Percentiles rank a stretch among this genome's conserved stretches.
Evolutionary conservation across 2,329 filamentous ascomycete species (phyloP).

Genomic region (Verticillium dahliae): DNA sequence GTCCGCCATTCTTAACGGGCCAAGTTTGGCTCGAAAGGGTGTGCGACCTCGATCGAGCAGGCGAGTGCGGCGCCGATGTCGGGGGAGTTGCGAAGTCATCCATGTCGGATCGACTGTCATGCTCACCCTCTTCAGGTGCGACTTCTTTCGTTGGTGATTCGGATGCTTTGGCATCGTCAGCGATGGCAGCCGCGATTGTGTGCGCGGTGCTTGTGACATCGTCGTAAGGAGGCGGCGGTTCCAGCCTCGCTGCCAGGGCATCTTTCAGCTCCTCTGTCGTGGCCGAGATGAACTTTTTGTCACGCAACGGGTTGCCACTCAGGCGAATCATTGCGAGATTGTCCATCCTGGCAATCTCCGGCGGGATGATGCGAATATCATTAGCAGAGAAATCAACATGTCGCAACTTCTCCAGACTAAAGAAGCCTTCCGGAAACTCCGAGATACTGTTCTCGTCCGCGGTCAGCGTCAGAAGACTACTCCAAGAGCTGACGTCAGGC

Average conservation of each 20-base stretch:
- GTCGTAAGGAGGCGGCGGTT: constrained; percentile 42
- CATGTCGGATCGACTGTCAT: constrained; percentile 42
- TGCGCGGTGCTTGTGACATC: constrained; percentile 13
- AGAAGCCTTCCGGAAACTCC: constrained; percentile 70
- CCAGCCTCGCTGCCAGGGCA: constrained; percentile 59
- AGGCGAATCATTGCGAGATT: constrained; percentile 68
- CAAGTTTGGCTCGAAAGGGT: constrained; percentile 42
- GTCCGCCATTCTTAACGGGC: constrained; percentile 51
- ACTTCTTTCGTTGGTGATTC: constrained; percentile 6
- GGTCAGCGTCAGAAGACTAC: constrained; percentile 63
- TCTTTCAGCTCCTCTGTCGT: constrained; percentile 75
- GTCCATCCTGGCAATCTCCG: constrained; percentile 74
- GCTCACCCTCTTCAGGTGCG: constrained; percentile 20
- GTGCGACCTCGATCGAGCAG: constrained; percentile 39
- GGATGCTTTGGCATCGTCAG: constrained; percentile 25
- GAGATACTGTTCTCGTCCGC: constrained; percentile 78
- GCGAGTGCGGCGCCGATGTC: constrained; percentile 45
- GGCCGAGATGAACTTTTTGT: constrained; percentile 80
- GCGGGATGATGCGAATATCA: constrained; percentile 68
- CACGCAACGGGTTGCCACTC: constrained; percentile 82
- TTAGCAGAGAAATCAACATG: constrained; percentile 83
- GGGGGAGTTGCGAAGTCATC: constrained; percentile 54
- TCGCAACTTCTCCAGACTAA: constrained; percentile 58
- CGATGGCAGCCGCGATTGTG: constrained; percentile 13
- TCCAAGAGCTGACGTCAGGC: constrained; percentile 70